A percentile compares a stretch with the other conserved stretches of the same genome.
These are phyloP conservation scores for Gynostemma pentaphyllum DNA, from an alignment of 306 rosid genomes.

Conservation along the genomic window DNA sequence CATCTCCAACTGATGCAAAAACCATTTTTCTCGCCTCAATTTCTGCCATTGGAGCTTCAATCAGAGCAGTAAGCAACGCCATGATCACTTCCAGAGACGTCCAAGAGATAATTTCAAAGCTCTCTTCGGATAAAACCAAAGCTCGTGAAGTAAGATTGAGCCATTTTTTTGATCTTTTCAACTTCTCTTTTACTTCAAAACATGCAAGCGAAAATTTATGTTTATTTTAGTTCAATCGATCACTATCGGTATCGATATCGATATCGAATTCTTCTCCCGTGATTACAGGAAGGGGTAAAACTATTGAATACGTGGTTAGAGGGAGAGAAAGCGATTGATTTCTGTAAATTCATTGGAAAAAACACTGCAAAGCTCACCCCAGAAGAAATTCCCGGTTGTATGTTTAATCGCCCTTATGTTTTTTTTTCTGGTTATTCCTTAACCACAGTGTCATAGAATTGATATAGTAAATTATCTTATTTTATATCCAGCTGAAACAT, in stretches of 20 bases:
- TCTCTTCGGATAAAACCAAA: conserved; percentile 76
- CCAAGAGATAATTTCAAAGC: conserved; percentile 61
- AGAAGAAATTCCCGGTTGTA: conserved; percentile 61
- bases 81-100: conserved; percentile 59
- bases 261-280: not conserved
- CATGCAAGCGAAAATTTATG: not conserved
- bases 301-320: conserved; percentile 82
- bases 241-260: too few relatives aligned
- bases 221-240: not conserved
- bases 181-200: not conserved
- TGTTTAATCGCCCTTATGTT: conserved; percentile 7
- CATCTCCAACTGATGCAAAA: conserved; percentile 13
- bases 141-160: conserved; percentile 68
- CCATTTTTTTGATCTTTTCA: not conserved
- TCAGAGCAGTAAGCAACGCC: conserved; percentile 21
- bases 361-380: conserved; percentile 58
- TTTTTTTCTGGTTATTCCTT: not conserved
- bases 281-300: conserved; percentile 69
- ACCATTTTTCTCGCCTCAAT: conserved; percentile 9
- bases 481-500: conserved; percentile 73
- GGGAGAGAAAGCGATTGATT: conserved; percentile 54
- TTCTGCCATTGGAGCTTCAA: not conserved
- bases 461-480: not conserved
- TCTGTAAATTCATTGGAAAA: conserved; percentile 62
- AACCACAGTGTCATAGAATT: not conserved